A percentile compares a stretch with the other conserved stretches of the same genome.
These are phyloP conservation scores for Mycena sp. DNA, from an alignment of 1,284 basidiomycete species.

Conservation along the genomic window DNA sequence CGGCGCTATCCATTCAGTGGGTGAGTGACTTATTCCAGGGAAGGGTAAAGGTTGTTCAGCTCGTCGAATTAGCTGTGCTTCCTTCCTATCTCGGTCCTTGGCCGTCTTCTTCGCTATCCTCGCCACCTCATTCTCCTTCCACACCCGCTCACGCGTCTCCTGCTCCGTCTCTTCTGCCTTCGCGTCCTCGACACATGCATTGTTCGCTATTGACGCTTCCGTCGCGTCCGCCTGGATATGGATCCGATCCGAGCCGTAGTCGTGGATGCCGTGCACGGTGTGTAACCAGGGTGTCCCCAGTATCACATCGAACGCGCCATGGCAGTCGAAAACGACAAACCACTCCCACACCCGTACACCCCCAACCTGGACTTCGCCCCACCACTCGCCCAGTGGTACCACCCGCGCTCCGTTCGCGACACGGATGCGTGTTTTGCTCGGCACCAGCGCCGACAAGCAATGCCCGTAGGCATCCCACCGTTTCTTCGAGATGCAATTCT, in stretches of 20 bases:
- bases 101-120: not conserved
- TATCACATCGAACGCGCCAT: not conserved
- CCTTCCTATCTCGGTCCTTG: not conserved
- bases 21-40: constrained; percentile 1
- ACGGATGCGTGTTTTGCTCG: not conserved
- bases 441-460: not conserved
- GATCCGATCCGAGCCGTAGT: constrained; percentile 7
- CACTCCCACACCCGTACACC: not conserved
- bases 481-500: no score
- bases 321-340: constrained; percentile 6
- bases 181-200: not conserved
- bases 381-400: constrained; percentile 5
- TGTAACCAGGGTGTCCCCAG: constrained; percentile 16
- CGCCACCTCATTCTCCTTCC: not conserved
- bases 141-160: not conserved
- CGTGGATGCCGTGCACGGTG: not conserved
- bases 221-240: not conserved
- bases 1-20: not conserved
- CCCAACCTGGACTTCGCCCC: no score
- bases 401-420: constrained; percentile 5
- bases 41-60: constrained; percentile 6
- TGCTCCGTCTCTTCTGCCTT: not conserved
- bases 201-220: not conserved
- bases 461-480: not conserved
- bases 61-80: not conserved